Evolutionary conservation across 306 rosid genomes (phyloP), one percentile per base, ranked within the genome.

Genomic region (Dryas drummondii): DNA sequence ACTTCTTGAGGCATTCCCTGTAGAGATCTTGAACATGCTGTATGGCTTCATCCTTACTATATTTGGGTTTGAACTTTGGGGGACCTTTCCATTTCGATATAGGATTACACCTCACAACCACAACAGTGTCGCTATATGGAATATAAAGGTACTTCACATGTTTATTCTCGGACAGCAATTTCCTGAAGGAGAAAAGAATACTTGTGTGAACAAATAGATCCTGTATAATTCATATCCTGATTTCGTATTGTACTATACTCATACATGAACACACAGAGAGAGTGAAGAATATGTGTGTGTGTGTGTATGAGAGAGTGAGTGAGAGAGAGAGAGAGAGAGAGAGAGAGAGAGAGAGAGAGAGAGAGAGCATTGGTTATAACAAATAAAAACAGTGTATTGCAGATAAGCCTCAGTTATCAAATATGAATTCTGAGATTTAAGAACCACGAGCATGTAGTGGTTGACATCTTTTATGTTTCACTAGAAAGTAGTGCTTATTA

Each of bases 61-160:
- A 92, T 79, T 84, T 88, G 51, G 99, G 98, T 78, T 85, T 87
- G 83, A 92, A 90, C 71, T 92, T 90, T 37, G 97, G 98, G 73
- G 91, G 92, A 22, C 91, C 96, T 83, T 70, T 90, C 99, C 97
- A 89, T 85, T 90, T 92, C 64, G 97, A 94, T 58, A 94, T 84
- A 73, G 99, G 96, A 83, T 94, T 94, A 90, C 99, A 90, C 66
- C 77, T 87, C 83, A 94, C 97, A 63, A 94, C 91, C 84, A 92
- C 97, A 58, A 89, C 91, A 60, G 88, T 60, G 59, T 90, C 91
- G 0, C 96, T 89, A 77, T 90, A 94, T 14, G 97, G 97, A 63
- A 94, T 87, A 66, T 94, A 68, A 64, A 94, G 96, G 81, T 90
- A 94, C 82, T 92, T 94, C 75, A 94, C 89, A 81, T 94, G 97